Percentiles rank a stretch among this genome's conserved stretches.
phyloP scores from a whole-genome alignment of 1,139 yeast species.

The Kodamaea derodonti region DNA sequence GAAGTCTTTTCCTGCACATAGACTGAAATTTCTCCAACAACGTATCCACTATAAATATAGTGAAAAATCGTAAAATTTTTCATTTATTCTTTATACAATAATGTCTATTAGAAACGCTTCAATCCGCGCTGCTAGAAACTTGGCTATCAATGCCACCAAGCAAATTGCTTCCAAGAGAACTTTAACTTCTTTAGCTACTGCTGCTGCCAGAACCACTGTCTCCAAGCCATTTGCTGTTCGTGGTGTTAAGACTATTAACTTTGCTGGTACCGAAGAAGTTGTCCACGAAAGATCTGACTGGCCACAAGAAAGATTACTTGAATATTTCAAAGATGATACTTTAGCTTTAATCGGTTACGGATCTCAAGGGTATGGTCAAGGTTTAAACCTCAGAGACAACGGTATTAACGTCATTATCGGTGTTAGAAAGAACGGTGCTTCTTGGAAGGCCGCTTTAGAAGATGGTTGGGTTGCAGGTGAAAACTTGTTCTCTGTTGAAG shows the following conservation, averaged over 20 bases:
- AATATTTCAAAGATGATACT: constrained; percentile 97
- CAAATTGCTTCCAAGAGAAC: constrained; percentile 63
- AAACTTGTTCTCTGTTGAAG: constrained; percentile 91
- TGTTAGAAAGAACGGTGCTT: constrained; percentile 97
- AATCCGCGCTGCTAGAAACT: constrained; percentile 58
- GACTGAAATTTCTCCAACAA: neutral
- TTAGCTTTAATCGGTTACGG: constrained; percentile 98
- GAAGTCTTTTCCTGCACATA: neutral
- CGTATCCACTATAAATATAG: neutral
- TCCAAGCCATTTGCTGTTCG: constrained; percentile 48
- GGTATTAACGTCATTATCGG: constrained; percentile 97
- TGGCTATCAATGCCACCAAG: constrained; percentile 48
- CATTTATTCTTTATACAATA: constrained; percentile 7
- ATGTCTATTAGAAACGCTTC: constrained; percentile 67
- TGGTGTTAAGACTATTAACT: constrained; percentile 95
- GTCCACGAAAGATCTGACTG: constrained; percentile 99
- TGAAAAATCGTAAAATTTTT: neutral
- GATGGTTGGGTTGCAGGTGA: constrained; percentile 99
- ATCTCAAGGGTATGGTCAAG: constrained; percentile 99
- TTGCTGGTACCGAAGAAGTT: constrained; percentile 91
- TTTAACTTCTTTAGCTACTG: constrained; percentile 54
- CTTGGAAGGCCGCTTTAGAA: constrained; percentile 99
- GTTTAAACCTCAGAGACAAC: constrained; percentile 97
- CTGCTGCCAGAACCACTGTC: constrained; percentile 45
- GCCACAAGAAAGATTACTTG: constrained; percentile 95